These are phyloP conservation scores for Leccinum imitatum DNA, from an alignment of 768 basidiomycete species.

Conservation along the genomic window DNA sequence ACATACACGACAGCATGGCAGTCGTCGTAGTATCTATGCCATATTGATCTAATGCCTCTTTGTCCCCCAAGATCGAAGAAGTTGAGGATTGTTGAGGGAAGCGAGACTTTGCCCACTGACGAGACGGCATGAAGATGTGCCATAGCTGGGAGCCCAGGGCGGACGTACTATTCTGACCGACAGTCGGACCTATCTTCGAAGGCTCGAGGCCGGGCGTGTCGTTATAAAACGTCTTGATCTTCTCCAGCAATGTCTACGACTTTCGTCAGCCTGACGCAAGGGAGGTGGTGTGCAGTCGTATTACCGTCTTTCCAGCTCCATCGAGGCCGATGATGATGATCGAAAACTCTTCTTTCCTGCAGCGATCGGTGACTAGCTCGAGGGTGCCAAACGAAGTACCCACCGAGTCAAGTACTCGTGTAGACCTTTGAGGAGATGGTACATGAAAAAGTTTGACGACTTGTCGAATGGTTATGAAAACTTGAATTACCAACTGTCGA, in stretches of 20 bases:
- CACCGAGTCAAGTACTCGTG: slow-evolving; percentile 88
- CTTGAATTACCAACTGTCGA: background rate
- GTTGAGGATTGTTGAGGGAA: slow-evolving; percentile 91
- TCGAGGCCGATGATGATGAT: slow-evolving; percentile 94
- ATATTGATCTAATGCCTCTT: slow-evolving; percentile 89
- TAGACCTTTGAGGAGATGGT: slow-evolving; percentile 89
- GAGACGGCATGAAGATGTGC: background rate
- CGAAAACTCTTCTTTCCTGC: slow-evolving; percentile 86
- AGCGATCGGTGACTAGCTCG: slow-evolving; percentile 6
- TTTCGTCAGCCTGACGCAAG: background rate
- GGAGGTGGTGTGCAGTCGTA: background rate
- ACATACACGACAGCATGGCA: slow-evolving; percentile 97
- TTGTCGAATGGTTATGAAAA: background rate
- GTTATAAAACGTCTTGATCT: slow-evolving; percentile 91
- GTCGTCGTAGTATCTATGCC: slow-evolving; percentile 93
- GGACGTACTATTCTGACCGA: slow-evolving; percentile 92
- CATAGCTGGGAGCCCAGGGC: background rate
- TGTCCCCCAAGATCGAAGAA: slow-evolving; percentile 99
- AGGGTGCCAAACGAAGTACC: slow-evolving; percentile 3
- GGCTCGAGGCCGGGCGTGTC: slow-evolving; percentile 83
- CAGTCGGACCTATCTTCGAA: slow-evolving; percentile 93
- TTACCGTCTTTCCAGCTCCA: slow-evolving; percentile 88
- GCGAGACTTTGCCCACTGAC: slow-evolving; percentile 86
- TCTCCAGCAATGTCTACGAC: slow-evolving; percentile 78
- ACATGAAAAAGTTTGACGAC: slow-evolving; percentile 51